These are phyloP conservation scores for Theileria equi DNA, from an alignment of 169 alveolate genomes.

Conservation along the genomic window DNA sequence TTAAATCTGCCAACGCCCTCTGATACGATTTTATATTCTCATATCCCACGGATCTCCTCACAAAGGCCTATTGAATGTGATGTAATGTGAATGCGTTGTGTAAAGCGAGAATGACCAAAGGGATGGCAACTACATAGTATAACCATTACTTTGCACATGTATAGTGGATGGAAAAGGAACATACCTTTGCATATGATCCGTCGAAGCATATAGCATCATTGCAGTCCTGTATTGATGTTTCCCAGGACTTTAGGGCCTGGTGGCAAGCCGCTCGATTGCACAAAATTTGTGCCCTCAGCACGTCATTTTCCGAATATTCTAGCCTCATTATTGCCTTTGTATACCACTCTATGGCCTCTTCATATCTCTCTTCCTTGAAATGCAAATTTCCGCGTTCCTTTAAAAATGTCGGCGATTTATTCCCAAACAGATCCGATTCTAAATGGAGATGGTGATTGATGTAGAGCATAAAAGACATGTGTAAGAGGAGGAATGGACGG, in stretches of 20 bases:
- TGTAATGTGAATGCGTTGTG: constrained; percentile 9
- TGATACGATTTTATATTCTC: constrained; percentile 82
- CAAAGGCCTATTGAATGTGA: constrained; percentile 58
- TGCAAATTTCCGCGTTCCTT: constrained; percentile 63
- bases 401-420: constrained; percentile 38
- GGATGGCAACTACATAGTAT: not conserved
- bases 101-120: not conserved
- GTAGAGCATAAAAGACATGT: too few relatives aligned
- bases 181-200: constrained; percentile 71
- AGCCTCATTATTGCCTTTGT: constrained; percentile 64
- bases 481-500: too few relatives aligned
- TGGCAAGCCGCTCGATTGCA: constrained; percentile 85
- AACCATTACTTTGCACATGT: too few relatives aligned
- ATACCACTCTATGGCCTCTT: constrained; percentile 63
- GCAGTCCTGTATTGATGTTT: constrained; percentile 75
- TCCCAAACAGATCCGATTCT: constrained; percentile 26
- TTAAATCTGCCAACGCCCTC: constrained; percentile 82
- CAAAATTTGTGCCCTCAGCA: constrained; percentile 61
- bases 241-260: constrained; percentile 66
- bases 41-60: constrained; percentile 81
- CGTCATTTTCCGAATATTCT: constrained; percentile 57
- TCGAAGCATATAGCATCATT: constrained; percentile 71
- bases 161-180: not conserved
- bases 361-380: constrained; percentile 36
- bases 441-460: too few relatives aligned